Percentiles rank a stretch among this genome's conserved stretches.
These are phyloP conservation scores for Cicer cuneatum DNA, from an alignment of 306 rosid genomes.

Conservation along the genomic window DNA sequence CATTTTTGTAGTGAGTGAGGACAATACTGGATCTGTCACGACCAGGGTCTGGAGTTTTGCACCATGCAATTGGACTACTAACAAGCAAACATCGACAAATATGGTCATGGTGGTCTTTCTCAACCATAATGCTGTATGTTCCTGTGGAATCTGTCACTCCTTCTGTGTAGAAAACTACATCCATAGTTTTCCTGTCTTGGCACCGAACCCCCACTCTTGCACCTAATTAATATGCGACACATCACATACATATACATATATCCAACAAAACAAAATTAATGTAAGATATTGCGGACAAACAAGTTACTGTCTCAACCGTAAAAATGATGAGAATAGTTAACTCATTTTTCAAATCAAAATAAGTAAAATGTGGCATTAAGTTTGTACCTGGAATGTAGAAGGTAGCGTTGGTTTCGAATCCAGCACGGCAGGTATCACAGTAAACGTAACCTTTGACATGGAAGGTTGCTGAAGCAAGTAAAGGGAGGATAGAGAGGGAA, in stretches of 20 bases:
- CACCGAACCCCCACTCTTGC: slow-evolving; percentile 71
- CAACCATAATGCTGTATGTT: slow-evolving; percentile 54
- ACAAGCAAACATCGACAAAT: slow-evolving; percentile 55
- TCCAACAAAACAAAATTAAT: slow-evolving; percentile 6
- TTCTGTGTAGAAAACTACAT: slow-evolving; percentile 46
- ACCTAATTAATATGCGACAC: slow-evolving; percentile 46
- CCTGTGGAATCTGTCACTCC: slow-evolving; percentile 59
- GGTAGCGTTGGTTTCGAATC: slow-evolving; percentile 75
- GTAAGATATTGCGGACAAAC: background rate
- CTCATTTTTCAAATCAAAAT: no score
- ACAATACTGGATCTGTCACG: slow-evolving; percentile 60
- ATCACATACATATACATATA: background rate
- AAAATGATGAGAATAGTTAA: no score
- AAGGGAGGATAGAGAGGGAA: slow-evolving; percentile 26
- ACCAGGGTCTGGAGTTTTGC: slow-evolving; percentile 54
- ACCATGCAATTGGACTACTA: slow-evolving; percentile 55
- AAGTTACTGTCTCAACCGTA: no score
- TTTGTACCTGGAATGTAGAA: slow-evolving; percentile 48
- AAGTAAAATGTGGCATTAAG: no score
- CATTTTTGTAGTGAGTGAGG: slow-evolving; percentile 60
- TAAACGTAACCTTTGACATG: slow-evolving; percentile 61
- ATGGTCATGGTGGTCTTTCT: slow-evolving; percentile 64
- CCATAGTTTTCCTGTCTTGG: slow-evolving; percentile 51
- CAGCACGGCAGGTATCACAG: slow-evolving; percentile 83
- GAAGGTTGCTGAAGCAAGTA: slow-evolving; percentile 27